These are phyloP conservation scores for Colletotrichum higginsianum DNA, from an alignment of 2,329 filamentous ascomycete species.

Conservation along the genomic window DNA sequence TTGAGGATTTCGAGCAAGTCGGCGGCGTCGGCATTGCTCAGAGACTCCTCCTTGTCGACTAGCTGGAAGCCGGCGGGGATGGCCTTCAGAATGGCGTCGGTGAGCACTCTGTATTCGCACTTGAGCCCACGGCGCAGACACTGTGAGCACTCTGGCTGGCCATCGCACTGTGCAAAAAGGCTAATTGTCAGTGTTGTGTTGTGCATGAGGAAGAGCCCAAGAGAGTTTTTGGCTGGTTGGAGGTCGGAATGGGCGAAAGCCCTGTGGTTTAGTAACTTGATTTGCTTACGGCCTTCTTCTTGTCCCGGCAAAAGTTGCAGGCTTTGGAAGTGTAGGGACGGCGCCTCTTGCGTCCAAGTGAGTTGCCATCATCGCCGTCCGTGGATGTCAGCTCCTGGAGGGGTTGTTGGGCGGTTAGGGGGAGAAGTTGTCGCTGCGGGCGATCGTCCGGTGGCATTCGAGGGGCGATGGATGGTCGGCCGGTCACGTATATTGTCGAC, in stretches of 20 bases:
- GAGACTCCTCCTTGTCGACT: neutral
- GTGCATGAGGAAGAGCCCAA: neutral
- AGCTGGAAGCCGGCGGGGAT: neutral
- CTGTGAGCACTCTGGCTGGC: neutral
- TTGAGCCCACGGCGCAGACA: neutral
- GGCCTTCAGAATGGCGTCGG: neutral
- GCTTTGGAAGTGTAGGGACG: conserved; percentile 5
- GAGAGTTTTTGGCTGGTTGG: neutral
- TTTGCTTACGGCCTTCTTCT: conserved; percentile 9
- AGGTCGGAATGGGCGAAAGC: too few species aligned
- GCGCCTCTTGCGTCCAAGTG: neutral
- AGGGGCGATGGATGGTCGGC: too few species aligned
- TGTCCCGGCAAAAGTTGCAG: conserved; percentile 12
- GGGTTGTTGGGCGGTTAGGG: neutral
- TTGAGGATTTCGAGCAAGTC: neutral
- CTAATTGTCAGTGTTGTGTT: neutral
- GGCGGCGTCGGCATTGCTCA: neutral
- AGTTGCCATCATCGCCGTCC: neutral
- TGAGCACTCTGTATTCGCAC: conserved; percentile 3
- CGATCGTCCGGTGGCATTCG: conserved; percentile 6
- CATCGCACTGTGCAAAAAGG: conserved; percentile 3
- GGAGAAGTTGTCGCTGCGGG: neutral
- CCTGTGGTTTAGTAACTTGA: too few species aligned
- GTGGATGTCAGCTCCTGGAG: neutral
- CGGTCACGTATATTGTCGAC: too few species aligned